A percentile compares a stretch with the other conserved stretches of the same genome.
phyloP scores from a whole-genome alignment of 495 filamentous ascomycete genomes.

The Neurospora sp. region DNA sequence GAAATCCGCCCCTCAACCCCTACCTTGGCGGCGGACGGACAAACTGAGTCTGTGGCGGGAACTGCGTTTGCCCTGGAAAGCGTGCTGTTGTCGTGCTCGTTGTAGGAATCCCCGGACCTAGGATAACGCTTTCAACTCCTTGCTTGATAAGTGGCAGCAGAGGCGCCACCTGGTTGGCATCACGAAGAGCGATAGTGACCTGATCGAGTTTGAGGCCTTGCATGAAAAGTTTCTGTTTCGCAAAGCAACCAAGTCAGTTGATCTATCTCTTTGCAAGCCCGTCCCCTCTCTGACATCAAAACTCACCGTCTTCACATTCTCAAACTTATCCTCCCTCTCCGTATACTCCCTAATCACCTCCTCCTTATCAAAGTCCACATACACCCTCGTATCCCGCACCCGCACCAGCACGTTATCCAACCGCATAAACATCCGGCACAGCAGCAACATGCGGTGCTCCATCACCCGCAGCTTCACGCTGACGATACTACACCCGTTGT shows the following conservation, averaged over 20 bases:
- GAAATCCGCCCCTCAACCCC: not conserved
- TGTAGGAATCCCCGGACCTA: slow-evolving; percentile 1
- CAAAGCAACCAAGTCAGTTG: slow-evolving; percentile 1
- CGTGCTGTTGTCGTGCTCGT: not conserved
- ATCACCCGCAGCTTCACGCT: slow-evolving; percentile 88
- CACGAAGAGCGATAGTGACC: slow-evolving; percentile 66
- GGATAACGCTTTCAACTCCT: slow-evolving; percentile 33
- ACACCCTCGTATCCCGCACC: slow-evolving; percentile 82
- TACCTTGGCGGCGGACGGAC: not conserved
- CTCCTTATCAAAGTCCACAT: slow-evolving; percentile 74
- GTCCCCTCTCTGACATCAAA: not conserved
- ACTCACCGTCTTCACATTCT: slow-evolving; percentile 62
- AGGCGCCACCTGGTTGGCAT: slow-evolving; percentile 68
- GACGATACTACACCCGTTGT: slow-evolving; percentile 86
- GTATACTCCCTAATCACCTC: slow-evolving; percentile 86
- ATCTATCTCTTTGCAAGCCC: not conserved
- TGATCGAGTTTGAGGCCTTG: slow-evolving; percentile 54
- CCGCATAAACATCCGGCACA: slow-evolving; percentile 86
- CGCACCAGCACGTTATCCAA: slow-evolving; percentile 82
- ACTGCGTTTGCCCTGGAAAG: not conserved
- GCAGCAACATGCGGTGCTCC: slow-evolving; percentile 71
- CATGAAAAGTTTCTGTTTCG: slow-evolving; percentile 52
- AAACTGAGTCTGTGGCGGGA: not conserved
- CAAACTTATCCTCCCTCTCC: slow-evolving; percentile 69
- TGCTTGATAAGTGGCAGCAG: slow-evolving; percentile 62